These are phyloP conservation scores for Chiua sp. DNA, from an alignment of 1,284 basidiomycete species.

Conservation along the genomic window DNA sequence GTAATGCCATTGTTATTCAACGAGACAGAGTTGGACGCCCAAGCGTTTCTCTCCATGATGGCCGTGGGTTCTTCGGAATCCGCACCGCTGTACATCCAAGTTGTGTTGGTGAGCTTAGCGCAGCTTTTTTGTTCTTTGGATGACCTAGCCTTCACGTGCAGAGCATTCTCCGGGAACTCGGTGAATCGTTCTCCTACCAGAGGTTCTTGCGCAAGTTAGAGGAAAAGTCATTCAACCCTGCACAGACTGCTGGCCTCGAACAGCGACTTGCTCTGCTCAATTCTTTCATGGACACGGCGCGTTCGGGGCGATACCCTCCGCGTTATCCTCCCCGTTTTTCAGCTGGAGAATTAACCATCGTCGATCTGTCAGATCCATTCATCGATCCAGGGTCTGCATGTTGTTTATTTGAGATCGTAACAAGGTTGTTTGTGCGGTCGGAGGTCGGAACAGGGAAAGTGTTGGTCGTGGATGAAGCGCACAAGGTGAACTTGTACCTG, in stretches of 20 bases:
- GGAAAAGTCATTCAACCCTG: slow-evolving; percentile 57
- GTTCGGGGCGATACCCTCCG: too few relatives aligned
- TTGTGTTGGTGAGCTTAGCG: slow-evolving; percentile 62
- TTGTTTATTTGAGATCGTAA: slow-evolving; percentile 71
- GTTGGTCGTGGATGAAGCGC: slow-evolving; percentile 75
- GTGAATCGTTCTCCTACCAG: slow-evolving; percentile 50
- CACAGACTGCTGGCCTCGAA: slow-evolving; percentile 57
- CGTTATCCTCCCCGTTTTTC: slow-evolving; percentile 49
- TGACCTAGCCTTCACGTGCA: too few relatives aligned
- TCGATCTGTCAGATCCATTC: slow-evolving; percentile 76
- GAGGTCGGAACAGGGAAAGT: slow-evolving; percentile 69
- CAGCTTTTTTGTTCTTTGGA: too few relatives aligned
- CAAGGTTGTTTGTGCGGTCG: slow-evolving; percentile 67
- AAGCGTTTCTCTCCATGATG: slow-evolving; percentile 73
- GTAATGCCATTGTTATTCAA: slow-evolving; percentile 63
- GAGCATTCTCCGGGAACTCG: slow-evolving; percentile 53
- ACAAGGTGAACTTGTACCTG: too few relatives aligned
- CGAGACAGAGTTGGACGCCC: slow-evolving; percentile 68
- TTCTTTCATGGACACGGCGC: slow-evolving; percentile 60
- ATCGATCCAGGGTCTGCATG: slow-evolving; percentile 70
- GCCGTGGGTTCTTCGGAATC: slow-evolving; percentile 61
- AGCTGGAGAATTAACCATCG: slow-evolving; percentile 61
- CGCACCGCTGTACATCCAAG: slow-evolving; percentile 70
- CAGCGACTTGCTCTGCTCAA: slow-evolving; percentile 62
- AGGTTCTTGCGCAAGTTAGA: too few relatives aligned